Evolutionary conservation across 257 asterid genomes (phyloP).

Genomic region (Solanum clarkiae): DNA sequence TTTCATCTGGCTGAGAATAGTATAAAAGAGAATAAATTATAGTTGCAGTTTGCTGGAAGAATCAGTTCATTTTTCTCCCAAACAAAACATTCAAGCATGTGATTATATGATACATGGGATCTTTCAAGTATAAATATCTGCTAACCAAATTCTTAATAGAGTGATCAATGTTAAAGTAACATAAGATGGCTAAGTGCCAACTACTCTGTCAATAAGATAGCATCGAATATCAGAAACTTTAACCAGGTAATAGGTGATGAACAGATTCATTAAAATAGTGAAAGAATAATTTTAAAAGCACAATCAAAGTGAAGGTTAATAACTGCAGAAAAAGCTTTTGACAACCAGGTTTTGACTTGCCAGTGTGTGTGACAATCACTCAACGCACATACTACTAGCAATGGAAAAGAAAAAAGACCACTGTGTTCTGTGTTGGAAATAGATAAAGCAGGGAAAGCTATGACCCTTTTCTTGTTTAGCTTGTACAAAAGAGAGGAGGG

Average conservation of each 20-base stretch:
- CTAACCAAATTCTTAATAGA: neutral
- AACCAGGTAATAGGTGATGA: neutral
- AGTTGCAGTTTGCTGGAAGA: neutral
- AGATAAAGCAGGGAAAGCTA: neutral
- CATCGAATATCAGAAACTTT: neutral
- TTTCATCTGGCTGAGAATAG: constrained; percentile 10
- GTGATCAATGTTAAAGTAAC: neutral
- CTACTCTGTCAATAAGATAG: neutral
- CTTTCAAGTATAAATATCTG: neutral
- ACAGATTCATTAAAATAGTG: neutral
- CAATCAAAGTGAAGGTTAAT: neutral
- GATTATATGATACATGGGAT: neutral
- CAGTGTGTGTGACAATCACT: neutral
- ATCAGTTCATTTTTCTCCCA: neutral
- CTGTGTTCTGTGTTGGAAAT: neutral
- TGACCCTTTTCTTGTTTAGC: neutral
- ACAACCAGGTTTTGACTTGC: neutral
- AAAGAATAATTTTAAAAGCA: neutral
- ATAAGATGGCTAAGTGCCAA: neutral
- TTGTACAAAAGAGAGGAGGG: neutral
- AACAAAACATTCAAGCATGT: neutral
- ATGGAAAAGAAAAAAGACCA: neutral
- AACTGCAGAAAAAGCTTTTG: neutral
- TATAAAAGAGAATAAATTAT: neutral
- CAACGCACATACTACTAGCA: neutral